Evolutionary conservation across 352 stramenopile species (phyloP).

Genomic region (Aphanomyces astaci): DNA sequence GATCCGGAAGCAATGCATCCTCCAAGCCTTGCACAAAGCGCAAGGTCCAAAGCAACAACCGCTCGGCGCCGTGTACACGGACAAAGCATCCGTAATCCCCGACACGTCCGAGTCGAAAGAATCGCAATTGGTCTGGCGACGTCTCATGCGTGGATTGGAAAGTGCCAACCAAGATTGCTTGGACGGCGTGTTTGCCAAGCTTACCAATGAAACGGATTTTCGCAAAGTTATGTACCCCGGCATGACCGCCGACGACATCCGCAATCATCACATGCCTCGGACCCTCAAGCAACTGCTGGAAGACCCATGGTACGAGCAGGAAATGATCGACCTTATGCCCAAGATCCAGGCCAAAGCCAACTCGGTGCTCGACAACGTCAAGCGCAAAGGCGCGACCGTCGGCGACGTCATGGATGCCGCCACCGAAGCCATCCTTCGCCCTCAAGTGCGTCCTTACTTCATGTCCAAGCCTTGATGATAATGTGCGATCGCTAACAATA

Average conservation of each 20-base stretch:
- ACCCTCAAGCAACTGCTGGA: conserved; percentile 65
- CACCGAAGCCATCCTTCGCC: conserved; percentile 57
- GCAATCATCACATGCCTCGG: conserved; percentile 47
- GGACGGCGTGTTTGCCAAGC: conserved; percentile 69
- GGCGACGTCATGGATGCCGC: conserved; percentile 70
- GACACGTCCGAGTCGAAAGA: conserved; percentile 25
- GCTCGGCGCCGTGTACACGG: conserved; percentile 34
- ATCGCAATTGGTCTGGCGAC: conserved; percentile 45
- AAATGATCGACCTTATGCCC: conserved; percentile 72
- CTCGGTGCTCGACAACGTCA: conserved; percentile 74
- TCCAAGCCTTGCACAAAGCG: not conserved
- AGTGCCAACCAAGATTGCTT: conserved; percentile 12
- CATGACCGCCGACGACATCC: conserved; percentile 49
- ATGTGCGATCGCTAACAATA: not conserved
- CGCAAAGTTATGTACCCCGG: conserved; percentile 72
- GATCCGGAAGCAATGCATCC: conserved; percentile 11
- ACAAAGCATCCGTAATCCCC: conserved; percentile 47
- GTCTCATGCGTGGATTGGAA: conserved; percentile 55
- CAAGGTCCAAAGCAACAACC: not conserved
- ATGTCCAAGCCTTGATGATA: no score
- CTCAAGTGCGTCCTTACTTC: conserved; percentile 39
- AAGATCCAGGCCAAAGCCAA: conserved; percentile 68
- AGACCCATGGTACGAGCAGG: conserved; percentile 73
- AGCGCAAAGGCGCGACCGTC: conserved; percentile 52
- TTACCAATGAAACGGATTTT: conserved; percentile 64